Base-by-base conservation (phyloP, 2,329 filamentous ascomycete species). In the Colletotrichum sp. region DNA sequence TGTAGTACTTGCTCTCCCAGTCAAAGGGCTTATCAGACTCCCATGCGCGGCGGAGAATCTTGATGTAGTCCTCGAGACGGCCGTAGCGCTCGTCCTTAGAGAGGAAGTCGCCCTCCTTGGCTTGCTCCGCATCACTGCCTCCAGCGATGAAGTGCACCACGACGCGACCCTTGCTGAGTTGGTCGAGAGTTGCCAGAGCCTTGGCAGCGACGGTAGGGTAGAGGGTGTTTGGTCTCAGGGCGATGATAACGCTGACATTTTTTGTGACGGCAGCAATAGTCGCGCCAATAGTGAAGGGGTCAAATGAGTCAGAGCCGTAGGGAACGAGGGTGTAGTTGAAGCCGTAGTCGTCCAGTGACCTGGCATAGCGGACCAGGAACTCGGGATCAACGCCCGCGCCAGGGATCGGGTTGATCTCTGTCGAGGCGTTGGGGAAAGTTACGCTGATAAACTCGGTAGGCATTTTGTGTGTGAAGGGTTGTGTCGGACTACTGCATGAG, bases 91-190 rank as follows among this genome's bases (percentile, higher is more conserved):
- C 84, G 12, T 89, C 87, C 79, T 93, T 93, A 80, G 79, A 85
- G 3, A 92, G 79, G 79, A 91, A 92, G 77, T 93, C 91, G 13
- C 91, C 91, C 80, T 92, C 91, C 30, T 86, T 86, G 1, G 90
- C 90, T 81, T 93, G 91, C 77, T 93, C 91, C 4, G 82, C 88
- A 71, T 93, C 91, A 72, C 87, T 91, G 64, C 91, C 91, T 32
- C 91, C 91, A 1, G 91, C 91, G 77, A 93, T 92, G 79, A 92
- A 92, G 79, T 93, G 91, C 13, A 92, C 91, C 0, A 92, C 90
- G 6, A 88, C 90, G 12, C 91, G 88, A 9, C 91, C 91, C 5
- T 81, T 83, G 80, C 89, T 89, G 30, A 92, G 88, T 77, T 92
- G 91, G 78, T 92, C 90, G 0, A 93, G 88, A 0, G 91, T 92